A percentile compares a stretch with the other conserved stretches of the same genome.
These are phyloP conservation scores for Corchorus olitorius DNA, from an alignment of 345 rosid species.

Conservation along the genomic window DNA sequence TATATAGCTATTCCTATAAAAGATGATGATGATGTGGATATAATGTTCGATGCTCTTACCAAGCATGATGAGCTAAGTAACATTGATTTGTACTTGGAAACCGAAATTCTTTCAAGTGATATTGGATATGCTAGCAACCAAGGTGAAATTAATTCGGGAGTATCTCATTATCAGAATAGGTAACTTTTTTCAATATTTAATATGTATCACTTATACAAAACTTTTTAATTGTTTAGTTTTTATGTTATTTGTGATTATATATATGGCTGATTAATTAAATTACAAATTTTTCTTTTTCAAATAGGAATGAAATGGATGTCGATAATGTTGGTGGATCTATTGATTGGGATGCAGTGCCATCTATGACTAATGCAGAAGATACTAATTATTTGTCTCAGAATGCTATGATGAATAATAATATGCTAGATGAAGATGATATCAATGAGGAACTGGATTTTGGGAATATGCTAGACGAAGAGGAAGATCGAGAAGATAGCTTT, in stretches of 20 bases:
- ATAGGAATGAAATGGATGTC: neutral
- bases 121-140: neutral
- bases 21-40: slow-evolving; percentile 3
- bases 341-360: no score
- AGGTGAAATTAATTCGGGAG: neutral
- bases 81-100: neutral
- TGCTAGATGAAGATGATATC: no score
- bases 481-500: no score
- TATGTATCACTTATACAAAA: neutral
- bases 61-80: neutral
- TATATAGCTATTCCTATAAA: neutral
- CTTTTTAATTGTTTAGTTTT: neutral
- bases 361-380: no score
- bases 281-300: no score
- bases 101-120: neutral
- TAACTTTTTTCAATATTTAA: neutral
- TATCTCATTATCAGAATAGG: neutral
- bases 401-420: no score
- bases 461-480: neutral
- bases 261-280: no score
- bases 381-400: no score
- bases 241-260: neutral
- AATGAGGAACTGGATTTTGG: no score
- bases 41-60: neutral
- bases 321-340: neutral